Percentiles rank a stretch among this genome's conserved stretches.
phyloP scores from a whole-genome alignment of 2,329 filamentous ascomycete species.

The Colletotrichum falcatum region DNA sequence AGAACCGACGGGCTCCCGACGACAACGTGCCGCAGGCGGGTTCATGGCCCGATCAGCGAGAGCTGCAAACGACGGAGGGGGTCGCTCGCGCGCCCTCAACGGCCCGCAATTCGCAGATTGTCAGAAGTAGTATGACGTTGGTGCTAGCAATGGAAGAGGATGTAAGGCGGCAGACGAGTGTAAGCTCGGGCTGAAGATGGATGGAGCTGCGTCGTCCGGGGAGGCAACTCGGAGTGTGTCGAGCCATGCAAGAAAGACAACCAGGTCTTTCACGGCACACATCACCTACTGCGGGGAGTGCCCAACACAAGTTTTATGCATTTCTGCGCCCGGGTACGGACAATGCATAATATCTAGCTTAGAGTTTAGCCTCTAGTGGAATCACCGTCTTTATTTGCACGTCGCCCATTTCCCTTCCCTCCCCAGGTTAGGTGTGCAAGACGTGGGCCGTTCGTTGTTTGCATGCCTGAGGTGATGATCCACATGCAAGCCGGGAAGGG shows the following conservation, averaged over 20 bases:
- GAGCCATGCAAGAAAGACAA: constrained; percentile 9
- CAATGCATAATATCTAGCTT: constrained; percentile 20
- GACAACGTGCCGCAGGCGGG: constrained; percentile 39
- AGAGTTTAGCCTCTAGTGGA: constrained; percentile 26
- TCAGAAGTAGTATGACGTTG: constrained; percentile 33
- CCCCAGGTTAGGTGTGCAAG: background rate
- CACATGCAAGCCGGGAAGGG: background rate
- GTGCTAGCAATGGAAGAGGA: constrained; percentile 30
- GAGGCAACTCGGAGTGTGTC: constrained; percentile 11
- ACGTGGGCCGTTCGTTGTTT: background rate
- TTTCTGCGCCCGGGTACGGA: constrained; percentile 16
- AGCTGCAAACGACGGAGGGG: constrained; percentile 37
- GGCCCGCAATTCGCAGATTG: constrained; percentile 37
- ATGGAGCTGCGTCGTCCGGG: constrained; percentile 16
- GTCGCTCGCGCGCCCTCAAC: constrained; percentile 38
- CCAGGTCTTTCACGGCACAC: background rate
- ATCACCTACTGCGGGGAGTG: background rate
- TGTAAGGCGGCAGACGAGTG: background rate
- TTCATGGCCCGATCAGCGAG: constrained; percentile 40
- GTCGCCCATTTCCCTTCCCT: background rate
- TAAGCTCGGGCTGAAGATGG: constrained; percentile 4
- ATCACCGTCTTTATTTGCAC: constrained; percentile 35
- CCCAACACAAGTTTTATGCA: constrained; percentile 9
- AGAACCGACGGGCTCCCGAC: constrained; percentile 20
- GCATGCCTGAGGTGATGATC: background rate